Percentiles rank a stretch among this genome's conserved stretches.
Evolutionary conservation across 192 early-diverging fungal genomes (phyloP).

Genomic region (Paraglomus occultum): DNA sequence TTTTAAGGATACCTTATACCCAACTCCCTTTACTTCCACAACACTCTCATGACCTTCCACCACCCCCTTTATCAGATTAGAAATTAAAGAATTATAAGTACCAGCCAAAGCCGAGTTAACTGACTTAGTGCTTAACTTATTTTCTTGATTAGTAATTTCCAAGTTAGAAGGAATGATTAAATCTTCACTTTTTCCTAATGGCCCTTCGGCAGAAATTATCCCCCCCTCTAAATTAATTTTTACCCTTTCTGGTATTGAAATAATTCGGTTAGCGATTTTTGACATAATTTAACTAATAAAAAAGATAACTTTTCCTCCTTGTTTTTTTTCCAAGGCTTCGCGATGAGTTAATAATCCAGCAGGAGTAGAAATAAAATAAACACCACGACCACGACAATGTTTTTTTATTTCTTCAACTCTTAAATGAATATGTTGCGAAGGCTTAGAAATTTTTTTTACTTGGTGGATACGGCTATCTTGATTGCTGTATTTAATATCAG

Average conservation of each 20-base stretch:
- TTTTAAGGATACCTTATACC: slow-evolving; percentile 10
- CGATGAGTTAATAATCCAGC: background rate
- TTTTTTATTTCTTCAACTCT: background rate
- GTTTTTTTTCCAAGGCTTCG: slow-evolving; percentile 12
- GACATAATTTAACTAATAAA: slow-evolving; percentile 28
- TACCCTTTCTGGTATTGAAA: background rate
- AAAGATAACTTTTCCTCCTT: slow-evolving; percentile 10
- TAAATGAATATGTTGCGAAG: slow-evolving; percentile 16
- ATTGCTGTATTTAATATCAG: background rate
- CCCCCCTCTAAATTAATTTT: background rate
- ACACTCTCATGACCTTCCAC: background rate
- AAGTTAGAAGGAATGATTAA: slow-evolving; percentile 1
- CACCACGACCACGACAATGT: background rate
- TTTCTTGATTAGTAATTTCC: slow-evolving; percentile 8
- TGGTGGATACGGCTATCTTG: background rate
- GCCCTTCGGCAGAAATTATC: slow-evolving; percentile 3
- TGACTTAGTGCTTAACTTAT: background rate
- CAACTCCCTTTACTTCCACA: slow-evolving; percentile 12
- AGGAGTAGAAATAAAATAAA: slow-evolving; percentile 11
- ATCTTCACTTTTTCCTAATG: background rate
- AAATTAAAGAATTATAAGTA: slow-evolving; percentile 20
- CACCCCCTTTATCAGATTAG: slow-evolving; percentile 13
- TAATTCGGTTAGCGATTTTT: slow-evolving; percentile 5
- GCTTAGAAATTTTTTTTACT: slow-evolving; percentile 20
- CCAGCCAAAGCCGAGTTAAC: slow-evolving; percentile 7